Conservation (phyloP, 148 eudicot species). For the Rhododendron griersonianum region DNA sequence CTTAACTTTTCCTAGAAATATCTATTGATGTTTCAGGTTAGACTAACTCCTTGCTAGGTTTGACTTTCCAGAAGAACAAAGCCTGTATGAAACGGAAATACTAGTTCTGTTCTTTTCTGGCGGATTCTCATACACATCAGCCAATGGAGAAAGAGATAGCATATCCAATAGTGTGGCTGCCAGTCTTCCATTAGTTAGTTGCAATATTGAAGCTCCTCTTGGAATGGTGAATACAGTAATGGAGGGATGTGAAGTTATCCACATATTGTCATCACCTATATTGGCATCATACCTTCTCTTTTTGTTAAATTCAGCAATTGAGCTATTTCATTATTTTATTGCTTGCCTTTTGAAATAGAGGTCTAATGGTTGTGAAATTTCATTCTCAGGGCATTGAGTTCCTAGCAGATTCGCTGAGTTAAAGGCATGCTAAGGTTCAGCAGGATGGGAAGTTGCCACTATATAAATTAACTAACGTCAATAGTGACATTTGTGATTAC, state of each 20-base stretch:
- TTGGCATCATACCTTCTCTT: neutral
- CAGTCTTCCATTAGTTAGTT: neutral
- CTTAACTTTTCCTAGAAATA: neutral
- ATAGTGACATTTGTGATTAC: neutral
- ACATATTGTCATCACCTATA: neutral
- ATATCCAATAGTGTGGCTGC: neutral
- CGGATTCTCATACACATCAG: neutral
- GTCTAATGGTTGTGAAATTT: constrained; percentile 7
- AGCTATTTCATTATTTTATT: neutral
- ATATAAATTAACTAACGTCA: neutral
- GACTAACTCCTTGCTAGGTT: neutral
- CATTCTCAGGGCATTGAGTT: constrained; percentile 21
- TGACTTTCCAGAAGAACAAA: neutral
- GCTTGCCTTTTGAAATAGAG: neutral
- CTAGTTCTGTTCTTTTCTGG: neutral
- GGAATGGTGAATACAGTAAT: neutral
- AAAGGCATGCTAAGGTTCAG: neutral
- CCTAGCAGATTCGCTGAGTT: neutral
- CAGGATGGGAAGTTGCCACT: constrained; percentile 4
- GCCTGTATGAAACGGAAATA: neutral
- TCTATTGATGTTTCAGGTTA: neutral
- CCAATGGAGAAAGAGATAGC: neutral
- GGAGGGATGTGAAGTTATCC: neutral
- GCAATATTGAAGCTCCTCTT: neutral
- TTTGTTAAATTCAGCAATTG: neutral